Conservation (phyloP, 495 filamentous ascomycete genomes). For the Xylaria sp. region DNA sequence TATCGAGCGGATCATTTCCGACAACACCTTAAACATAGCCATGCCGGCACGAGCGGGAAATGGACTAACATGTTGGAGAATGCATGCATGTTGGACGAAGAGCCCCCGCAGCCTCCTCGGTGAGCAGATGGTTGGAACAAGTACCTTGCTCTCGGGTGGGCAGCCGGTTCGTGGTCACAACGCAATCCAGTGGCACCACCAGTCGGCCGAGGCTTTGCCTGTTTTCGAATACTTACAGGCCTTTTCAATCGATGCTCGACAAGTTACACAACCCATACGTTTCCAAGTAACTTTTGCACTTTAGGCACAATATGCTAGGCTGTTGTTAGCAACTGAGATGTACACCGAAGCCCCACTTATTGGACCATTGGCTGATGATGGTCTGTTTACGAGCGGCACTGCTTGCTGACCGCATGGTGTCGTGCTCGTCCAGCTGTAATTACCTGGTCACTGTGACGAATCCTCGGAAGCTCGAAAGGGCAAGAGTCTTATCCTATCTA, state of each 20-base stretch:
- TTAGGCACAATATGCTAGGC: constrained; percentile 10
- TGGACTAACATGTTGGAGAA: constrained; percentile 99
- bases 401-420: constrained; percentile 35
- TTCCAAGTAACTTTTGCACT: constrained; percentile 18
- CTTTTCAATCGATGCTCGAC: neutral
- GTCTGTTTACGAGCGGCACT: constrained; percentile 38
- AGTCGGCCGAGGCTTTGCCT: neutral
- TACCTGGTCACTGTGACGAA: constrained; percentile 30
- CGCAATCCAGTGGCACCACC: constrained; percentile 5
- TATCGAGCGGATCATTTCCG: constrained; percentile 97
- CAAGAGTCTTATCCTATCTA: neutral
- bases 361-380: constrained; percentile 30
- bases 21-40: constrained; percentile 97
- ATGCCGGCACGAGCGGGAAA: constrained; percentile 94
- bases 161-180: constrained; percentile 11
- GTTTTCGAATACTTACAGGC: neutral
- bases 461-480: neutral
- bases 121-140: constrained; percentile 34
- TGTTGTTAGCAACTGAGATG: constrained; percentile 17
- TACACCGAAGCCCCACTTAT: constrained; percentile 16
- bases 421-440: constrained; percentile 17
- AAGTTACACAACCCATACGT: neutral
- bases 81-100: constrained; percentile 95
- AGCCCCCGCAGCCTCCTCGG: constrained; percentile 40
- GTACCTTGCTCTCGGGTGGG: constrained; percentile 24